Evolutionary conservation across 352 stramenopile species (phyloP), one percentile per base, ranked within the genome.

Genomic region (Pythium pectinolyticum): DNA sequence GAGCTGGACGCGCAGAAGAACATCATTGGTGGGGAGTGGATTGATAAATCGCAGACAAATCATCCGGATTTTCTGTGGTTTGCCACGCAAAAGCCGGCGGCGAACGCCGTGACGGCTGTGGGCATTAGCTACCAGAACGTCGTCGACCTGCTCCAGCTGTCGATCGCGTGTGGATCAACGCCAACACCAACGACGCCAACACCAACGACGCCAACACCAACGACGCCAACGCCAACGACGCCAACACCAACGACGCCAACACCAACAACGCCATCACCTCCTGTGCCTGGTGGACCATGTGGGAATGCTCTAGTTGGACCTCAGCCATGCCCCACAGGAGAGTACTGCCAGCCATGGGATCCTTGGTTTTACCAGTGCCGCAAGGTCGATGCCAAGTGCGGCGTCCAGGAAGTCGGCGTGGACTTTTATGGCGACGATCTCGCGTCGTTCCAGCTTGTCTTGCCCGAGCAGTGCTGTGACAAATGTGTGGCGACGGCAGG

Each of bases 31-130:
- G 83, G 83, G 3, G 83, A 92, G 61, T 92, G 83, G 83, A 30
- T 92, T 30, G 66, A 61, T 11, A 71, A 60, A 4, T 88, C 80
- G 46, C 82, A 74, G 46, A 60, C 54, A 10, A 75, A 81, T 50
- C 83, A 92, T 60, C 75, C 78, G 0, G 83, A 92, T 45, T 92
- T 92, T 55, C 45, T 90, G 2, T 92, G 83, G 83, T 76, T 92
- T 17, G 69, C 75, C 12, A 73, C 75, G 17, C 3, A 17, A 17
- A 61, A 61, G 53, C 63, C 63, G 3, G 12, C 1, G 3, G 7
- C n/a, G 7, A 32, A 51, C 32, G 24, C 56, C 1, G 63, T 66
- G 11, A 66, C 63, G 22, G 28, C 11, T 9, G 20, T 62, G 3
- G 63, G 50, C 11, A 25, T 70, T 7, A 70, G 37, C 30, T 70